Evolutionary conservation across 78 protist species (phyloP), one percentile per base, ranked within the genome.

Genomic region (Dictyostelium firmibasis): DNA sequence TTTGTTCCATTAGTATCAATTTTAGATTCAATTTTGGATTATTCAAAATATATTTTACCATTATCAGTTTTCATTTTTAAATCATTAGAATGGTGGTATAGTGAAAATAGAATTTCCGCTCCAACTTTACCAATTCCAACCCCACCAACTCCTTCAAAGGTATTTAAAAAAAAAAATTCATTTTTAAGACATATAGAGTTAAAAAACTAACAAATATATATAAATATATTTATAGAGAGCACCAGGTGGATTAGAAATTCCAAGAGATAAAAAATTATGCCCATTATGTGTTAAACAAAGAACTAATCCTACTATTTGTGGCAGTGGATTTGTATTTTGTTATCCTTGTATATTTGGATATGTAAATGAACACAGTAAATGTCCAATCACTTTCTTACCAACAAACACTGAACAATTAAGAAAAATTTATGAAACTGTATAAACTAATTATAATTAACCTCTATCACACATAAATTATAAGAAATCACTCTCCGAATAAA

Each of bases 41-140:
- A 79, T 64, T 69, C 91, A 29, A 84, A 92, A 53, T 85, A 70
- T 57, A 77, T 92, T 16, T 60, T 92, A 53, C 91, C 91, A 64
- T 72, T 83, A 29, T 92, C 96, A 23, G 86, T 85, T 27, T 92
- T 92, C 53, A 50, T 85, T 23, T 92, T 92, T 44, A 92, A 92
- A 41, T 92, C 91, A 67, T 57, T 85, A 9, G 96, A 93, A 31
- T 93, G 96, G 96, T 93, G 96, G 96, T 93, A 93, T 44, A 53
- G 81, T 38, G 96, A 93, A 43, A 93, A 86, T 82, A 67, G 96
- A 75, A 41, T 50, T 38, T 75, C 88, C 10, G 62, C 89, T 27
- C 89, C 87, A 25, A 50, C 92, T 10, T 47, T 93, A 50, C 96
- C 96, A 53, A 41, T 93, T 4, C 92, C 92, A 41, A 85, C 96